phyloP scores from a whole-genome alignment of 2,329 filamentous ascomycete genomes.

The Colletotrichum cuscutae region DNA sequence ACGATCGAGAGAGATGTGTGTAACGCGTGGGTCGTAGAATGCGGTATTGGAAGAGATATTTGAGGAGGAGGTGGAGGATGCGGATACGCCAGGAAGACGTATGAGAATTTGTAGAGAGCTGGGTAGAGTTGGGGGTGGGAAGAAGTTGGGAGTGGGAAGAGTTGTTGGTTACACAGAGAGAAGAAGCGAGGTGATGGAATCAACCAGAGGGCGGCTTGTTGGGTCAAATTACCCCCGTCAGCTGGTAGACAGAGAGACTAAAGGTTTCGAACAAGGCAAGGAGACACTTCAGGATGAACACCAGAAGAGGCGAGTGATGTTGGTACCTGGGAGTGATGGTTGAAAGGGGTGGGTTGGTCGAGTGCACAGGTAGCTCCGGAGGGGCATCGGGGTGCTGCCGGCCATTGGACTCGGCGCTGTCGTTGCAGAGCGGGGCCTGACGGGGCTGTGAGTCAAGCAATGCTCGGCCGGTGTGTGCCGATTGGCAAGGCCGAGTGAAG shows the following conservation, averaged over 20 bases:
- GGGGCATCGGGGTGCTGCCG: conserved; percentile 3
- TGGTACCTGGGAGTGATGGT: background rate
- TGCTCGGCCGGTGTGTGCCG: conserved; percentile 2
- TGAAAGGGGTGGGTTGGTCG: background rate
- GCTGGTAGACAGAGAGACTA: background rate
- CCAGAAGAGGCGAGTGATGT: conserved; percentile 8
- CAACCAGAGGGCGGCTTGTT: background rate
- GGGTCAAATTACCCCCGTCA: background rate
- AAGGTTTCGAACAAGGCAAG: background rate
- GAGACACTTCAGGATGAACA: background rate
- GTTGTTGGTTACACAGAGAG: conserved; percentile 15
- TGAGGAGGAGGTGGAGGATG: background rate
- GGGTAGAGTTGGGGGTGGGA: background rate
- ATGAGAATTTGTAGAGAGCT: background rate
- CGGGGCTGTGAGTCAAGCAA: background rate
- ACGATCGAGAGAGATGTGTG: background rate
- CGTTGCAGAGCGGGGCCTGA: conserved; percentile 18
- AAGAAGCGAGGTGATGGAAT: background rate
- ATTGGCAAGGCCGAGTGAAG: background rate
- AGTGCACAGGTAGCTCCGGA: background rate
- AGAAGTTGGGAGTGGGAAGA: background rate
- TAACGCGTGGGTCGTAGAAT: background rate
- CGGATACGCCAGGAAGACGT: background rate
- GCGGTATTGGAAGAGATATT: background rate
- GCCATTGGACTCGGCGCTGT: conserved; percentile 21